Conservation (phyloP, 2,329 filamentous ascomycete genomes). For the Rachicladosporium sp. region DNA sequence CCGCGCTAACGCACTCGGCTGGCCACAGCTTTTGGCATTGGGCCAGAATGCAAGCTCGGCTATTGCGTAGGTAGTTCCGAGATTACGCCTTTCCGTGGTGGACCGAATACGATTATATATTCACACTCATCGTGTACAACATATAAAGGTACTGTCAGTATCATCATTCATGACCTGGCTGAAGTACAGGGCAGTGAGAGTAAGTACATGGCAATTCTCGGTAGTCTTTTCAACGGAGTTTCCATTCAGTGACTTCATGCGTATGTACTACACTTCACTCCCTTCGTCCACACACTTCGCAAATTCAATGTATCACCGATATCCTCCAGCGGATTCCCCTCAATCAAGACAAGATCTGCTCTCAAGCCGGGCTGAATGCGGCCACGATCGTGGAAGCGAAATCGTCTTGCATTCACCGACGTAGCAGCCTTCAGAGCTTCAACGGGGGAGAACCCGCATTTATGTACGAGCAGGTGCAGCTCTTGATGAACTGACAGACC, state of each 20-base stretch:
- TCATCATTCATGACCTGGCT: no score
- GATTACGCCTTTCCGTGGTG: no score
- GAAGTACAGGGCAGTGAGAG: no score
- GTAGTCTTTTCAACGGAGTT: no score
- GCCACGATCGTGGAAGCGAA: conserved; percentile 31
- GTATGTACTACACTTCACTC: conserved; percentile 11
- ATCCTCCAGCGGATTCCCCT: conserved; percentile 31
- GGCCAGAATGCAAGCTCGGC: no score
- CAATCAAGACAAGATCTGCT: conserved; percentile 32
- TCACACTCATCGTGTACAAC: no score
- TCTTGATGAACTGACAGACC: conserved; percentile 33
- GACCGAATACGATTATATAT: no score
- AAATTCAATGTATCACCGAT: conserved; percentile 31
- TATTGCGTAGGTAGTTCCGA: no score
- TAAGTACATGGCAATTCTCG: no score
- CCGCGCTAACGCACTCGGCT: no score
- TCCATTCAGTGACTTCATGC: neutral
- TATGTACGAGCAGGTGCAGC: conserved; percentile 28
- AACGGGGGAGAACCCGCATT: conserved; percentile 30
- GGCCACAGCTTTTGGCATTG: no score
- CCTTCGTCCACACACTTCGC: conserved; percentile 33
- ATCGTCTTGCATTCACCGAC: conserved; percentile 27
- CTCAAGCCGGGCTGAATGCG: conserved; percentile 27
- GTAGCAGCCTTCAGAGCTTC: conserved; percentile 33
- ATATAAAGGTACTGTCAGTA: no score